These are phyloP conservation scores for Aphanomyces euteiches DNA, from an alignment of 352 stramenopile genomes.

Conservation along the genomic window DNA sequence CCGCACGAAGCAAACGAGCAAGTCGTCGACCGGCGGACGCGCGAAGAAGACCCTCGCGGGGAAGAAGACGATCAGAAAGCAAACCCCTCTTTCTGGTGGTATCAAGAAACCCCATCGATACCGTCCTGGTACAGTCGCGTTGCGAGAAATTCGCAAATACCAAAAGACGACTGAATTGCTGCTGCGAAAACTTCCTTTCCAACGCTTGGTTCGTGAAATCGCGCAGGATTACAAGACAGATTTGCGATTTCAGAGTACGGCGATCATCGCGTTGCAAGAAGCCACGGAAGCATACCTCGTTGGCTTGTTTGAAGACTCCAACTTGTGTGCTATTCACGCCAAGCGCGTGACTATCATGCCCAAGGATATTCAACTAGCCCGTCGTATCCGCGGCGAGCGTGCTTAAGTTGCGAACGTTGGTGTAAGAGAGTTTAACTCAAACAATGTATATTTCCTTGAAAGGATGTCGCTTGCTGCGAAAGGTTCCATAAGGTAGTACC, in stretches of 20 bases:
- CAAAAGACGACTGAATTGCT: constrained; percentile 92
- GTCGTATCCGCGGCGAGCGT: constrained; percentile 89
- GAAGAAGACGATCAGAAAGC: constrained; percentile 89
- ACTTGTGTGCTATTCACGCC: constrained; percentile 94
- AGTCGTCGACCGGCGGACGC: constrained; percentile 91
- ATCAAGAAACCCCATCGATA: constrained; percentile 86
- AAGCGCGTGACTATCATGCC: constrained; percentile 97
- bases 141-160: constrained; percentile 91
- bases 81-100: constrained; percentile 81
- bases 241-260: constrained; percentile 93
- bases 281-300: constrained; percentile 92
- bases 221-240: constrained; percentile 96
- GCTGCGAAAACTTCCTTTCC: constrained; percentile 89
- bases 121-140: constrained; percentile 84
- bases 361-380: constrained; percentile 94
- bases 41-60: constrained; percentile 90
- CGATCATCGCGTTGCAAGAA: constrained; percentile 89
- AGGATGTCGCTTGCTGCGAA: no score
- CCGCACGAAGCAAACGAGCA: constrained; percentile 95
- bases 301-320: constrained; percentile 94
- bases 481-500: no score
- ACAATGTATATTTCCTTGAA: no score
- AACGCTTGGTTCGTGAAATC: constrained; percentile 90
- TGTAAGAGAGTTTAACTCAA: no score
- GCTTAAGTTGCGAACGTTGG: constrained; percentile 41